These are phyloP conservation scores for Fusarium agapanthi DNA, from an alignment of 2,329 filamentous ascomycete species.

Conservation along the genomic window DNA sequence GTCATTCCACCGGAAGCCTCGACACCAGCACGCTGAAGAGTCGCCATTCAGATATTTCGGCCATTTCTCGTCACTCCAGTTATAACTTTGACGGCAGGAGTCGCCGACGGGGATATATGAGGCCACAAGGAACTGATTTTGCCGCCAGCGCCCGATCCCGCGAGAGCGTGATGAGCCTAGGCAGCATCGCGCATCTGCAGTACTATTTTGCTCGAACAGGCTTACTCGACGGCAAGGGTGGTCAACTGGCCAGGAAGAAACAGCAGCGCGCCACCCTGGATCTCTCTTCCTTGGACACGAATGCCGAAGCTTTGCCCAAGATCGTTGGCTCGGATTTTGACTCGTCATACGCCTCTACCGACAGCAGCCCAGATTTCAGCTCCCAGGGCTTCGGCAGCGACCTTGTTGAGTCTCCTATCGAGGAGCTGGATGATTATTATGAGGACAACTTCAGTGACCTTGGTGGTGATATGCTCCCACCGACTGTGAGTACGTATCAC, in stretches of 20 bases:
- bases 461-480: slow-evolving; percentile 88
- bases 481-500: slow-evolving; percentile 95
- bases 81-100: slow-evolving; percentile 52
- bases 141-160: slow-evolving; percentile 88
- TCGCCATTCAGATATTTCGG: slow-evolving; percentile 54
- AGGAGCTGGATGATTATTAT: slow-evolving; percentile 58
- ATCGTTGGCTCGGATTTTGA: slow-evolving; percentile 61
- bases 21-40: slow-evolving; percentile 62
- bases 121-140: slow-evolving; percentile 87
- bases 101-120: slow-evolving; percentile 82
- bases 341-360: slow-evolving; percentile 68
- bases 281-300: slow-evolving; percentile 59
- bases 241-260: slow-evolving; percentile 79
- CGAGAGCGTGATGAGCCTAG: slow-evolving; percentile 94
- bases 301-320: slow-evolving; percentile 46
- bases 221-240: slow-evolving; percentile 91
- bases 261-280: slow-evolving; percentile 68
- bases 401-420: slow-evolving; percentile 59
- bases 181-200: slow-evolving; percentile 95
- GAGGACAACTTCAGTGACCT: slow-evolving; percentile 68
- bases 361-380: slow-evolving; percentile 65
- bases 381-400: slow-evolving; percentile 51
- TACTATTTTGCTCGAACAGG: slow-evolving; percentile 98
- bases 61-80: slow-evolving; percentile 54
- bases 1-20: slow-evolving; percentile 71